A percentile compares a stretch with the other conserved stretches of the same genome.
These are phyloP conservation scores for Pseudisothecium myosuroides DNA, from an alignment of 225 moss, liverwort and hornwort genomes.

Conservation along the genomic window DNA sequence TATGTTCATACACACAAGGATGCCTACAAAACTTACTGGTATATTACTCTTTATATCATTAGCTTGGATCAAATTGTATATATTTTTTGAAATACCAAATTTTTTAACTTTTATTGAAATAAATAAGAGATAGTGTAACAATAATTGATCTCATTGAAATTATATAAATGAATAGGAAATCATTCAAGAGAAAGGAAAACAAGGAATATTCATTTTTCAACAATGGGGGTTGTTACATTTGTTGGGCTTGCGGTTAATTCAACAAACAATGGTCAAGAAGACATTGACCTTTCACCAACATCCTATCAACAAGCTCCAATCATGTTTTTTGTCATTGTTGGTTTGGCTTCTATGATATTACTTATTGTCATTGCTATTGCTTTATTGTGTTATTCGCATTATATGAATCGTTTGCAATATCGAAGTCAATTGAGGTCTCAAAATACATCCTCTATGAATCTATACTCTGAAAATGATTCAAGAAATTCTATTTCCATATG, in stretches of 20 bases:
- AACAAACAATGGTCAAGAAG: not conserved
- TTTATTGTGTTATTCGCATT: constrained; percentile 31
- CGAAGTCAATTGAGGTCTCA: not conserved
- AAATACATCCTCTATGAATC: not conserved
- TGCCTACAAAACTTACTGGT: not conserved
- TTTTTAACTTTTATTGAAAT: not conserved
- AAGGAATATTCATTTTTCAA: not conserved
- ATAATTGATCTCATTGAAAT: not conserved
- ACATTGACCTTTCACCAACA: not conserved
- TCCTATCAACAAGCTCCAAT: constrained; percentile 14
- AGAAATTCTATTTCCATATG: not conserved
- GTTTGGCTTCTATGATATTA: constrained; percentile 32
- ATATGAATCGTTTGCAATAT: not conserved
- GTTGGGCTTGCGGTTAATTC: not conserved
- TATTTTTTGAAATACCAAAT: not conserved
- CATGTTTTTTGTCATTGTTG: constrained; percentile 31
- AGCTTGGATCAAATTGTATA: not conserved
- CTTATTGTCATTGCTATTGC: constrained; percentile 12
- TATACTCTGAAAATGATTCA: not conserved
- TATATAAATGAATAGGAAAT: not conserved
- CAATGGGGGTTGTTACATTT: not conserved
- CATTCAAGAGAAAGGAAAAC: not conserved
- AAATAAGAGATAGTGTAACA: too few relatives aligned
- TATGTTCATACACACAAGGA: not conserved
- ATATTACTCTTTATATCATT: not conserved